phyloP scores from a whole-genome alignment of 2,329 filamentous ascomycete species.

The Diaporthe citrichinensis region DNA sequence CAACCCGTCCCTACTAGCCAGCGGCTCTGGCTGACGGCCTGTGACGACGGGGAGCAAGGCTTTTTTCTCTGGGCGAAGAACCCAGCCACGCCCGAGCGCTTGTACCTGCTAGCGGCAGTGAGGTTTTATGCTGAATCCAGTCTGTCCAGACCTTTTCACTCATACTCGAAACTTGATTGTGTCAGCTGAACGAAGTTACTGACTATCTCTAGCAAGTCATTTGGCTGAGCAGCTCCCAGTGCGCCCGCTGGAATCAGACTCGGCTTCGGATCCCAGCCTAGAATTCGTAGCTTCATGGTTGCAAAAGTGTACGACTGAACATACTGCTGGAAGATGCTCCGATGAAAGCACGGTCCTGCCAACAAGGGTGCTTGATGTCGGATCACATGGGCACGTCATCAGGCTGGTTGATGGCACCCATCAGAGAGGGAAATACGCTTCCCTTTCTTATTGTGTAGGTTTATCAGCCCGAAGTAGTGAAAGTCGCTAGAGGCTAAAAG shows the following conservation, averaged over 20 bases:
- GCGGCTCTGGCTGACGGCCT: conserved; percentile 7
- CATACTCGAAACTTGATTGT: background rate
- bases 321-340: background rate
- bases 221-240: background rate
- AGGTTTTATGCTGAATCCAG: background rate
- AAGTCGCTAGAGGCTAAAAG: background rate
- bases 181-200: background rate
- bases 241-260: conserved; percentile 8
- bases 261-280: background rate
- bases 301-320: background rate
- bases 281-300: conserved; percentile 17
- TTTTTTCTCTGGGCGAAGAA: conserved; percentile 23
- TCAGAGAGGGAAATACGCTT: conserved; percentile 37
- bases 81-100: background rate
- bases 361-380: conserved; percentile 39
- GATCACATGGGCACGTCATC: conserved; percentile 28
- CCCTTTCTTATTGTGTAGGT: conserved; percentile 42
- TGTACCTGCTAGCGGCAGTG: conserved; percentile 25
- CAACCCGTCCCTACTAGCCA: conserved; percentile 2
- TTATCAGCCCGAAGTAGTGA: background rate
- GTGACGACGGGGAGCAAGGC: conserved; percentile 1
- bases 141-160: background rate
- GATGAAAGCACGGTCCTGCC: background rate
- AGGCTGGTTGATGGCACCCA: conserved; percentile 38
- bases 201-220: background rate